Base-by-base conservation (phyloP, 2,329 filamentous ascomycete species). In the Sporothrix luriei region DNA sequence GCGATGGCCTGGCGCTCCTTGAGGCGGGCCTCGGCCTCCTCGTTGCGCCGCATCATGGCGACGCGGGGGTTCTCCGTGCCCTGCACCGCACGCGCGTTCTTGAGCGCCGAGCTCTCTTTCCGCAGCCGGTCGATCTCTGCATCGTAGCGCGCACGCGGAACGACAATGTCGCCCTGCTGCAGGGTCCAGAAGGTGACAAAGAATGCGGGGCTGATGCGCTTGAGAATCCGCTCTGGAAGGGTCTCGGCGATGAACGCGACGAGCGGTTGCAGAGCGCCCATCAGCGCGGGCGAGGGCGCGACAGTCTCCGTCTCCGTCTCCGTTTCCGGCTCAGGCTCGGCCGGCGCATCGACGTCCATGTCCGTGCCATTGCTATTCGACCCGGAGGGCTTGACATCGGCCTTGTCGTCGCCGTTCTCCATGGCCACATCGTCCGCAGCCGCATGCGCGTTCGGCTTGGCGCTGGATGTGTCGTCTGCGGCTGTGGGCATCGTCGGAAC, bases 101-200 rank as follows among this genome's bases (percentile, higher is more conserved):
- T 87, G 69, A 95, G 83, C 0, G 88, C 84, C 46, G 87, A 83
- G 62, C 90, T 85, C 75, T 90, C 88, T 69, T 87, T 87, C 74
- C 89, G 87, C 26, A 93, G 83, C 10, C 88, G 85, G 24, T 88
- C 86, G 48, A 90, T 88, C 76, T 96, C 93, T 19, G 88, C 85
- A 62, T 91, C 86, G 77, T 99, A 99, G 71, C 90, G 91, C 46
- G 88, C 85, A 72, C 88, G 88, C 0, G 92, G 91, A 73, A 94
- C 88, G 69, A 88, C 87, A 70, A 97, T 83, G 77, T 99, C 94
- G 59, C 91, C 89, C 3, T 96, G 85, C 38, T 93, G 90, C 14
- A 97, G 84, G 66, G 94, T 90, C 95, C 95, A 99, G 80, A 99
- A 99, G 0, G 91, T 91, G 55, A 91, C 88, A 76, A 93, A 97